Conservation (phyloP, 805 yeast genomes). For the Maudiozyma turicensis region DNA sequence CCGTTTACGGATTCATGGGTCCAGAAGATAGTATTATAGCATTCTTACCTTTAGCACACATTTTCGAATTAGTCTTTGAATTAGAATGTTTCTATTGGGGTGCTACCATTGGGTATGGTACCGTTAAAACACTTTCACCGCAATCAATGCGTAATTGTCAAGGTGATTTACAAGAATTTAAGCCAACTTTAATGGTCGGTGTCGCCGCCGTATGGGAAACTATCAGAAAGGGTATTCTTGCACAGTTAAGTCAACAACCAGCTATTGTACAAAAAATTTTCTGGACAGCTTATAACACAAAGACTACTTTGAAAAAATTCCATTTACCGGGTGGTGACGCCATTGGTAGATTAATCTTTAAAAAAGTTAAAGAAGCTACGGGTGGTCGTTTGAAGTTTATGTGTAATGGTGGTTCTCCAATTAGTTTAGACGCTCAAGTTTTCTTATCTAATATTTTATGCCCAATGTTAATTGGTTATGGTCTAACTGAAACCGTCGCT, state of each 20-base stretch:
- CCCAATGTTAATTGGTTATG: constrained; percentile 91
- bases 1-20: constrained; percentile 46
- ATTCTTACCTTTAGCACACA: constrained; percentile 92
- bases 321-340: constrained; percentile 63
- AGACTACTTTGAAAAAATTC: constrained; percentile 48
- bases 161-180: constrained; percentile 80
- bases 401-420: constrained; percentile 89
- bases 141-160: constrained; percentile 71
- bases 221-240: constrained; percentile 82
- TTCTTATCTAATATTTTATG: constrained; percentile 69
- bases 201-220: constrained; percentile 98
- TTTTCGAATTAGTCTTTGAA: constrained; percentile 87
- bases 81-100: constrained; percentile 80
- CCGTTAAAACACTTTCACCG: constrained; percentile 82
- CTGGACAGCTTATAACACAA: constrained; percentile 80
- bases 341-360: constrained; percentile 66
- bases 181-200: constrained; percentile 93
- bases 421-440: constrained; percentile 74
- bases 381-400: constrained; percentile 74
- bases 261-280: constrained; percentile 65
- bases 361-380: constrained; percentile 85
- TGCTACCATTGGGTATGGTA: constrained; percentile 77
- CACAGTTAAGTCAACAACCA: constrained; percentile 62
- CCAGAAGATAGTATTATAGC: constrained; percentile 67
- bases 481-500: constrained; percentile 93